Evolutionary conservation across 192 early-diverging fungal species (phyloP).

Genomic region (Coemansia asiatica): DNA sequence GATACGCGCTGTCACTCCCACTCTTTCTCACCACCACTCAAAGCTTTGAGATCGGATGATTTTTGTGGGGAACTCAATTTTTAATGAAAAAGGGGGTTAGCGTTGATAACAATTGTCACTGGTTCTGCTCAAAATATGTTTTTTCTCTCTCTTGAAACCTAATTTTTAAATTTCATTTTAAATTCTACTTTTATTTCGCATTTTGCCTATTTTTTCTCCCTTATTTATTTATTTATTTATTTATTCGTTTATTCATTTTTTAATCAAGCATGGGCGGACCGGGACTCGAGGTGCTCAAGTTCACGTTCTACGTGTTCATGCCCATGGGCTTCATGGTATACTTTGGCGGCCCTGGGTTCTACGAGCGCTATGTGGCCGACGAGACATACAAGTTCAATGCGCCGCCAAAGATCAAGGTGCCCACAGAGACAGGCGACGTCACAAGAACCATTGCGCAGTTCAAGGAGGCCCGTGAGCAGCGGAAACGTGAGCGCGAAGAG

Average conservation of each 20-base stretch:
- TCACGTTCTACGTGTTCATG: constrained; percentile 54
- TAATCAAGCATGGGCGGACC: constrained; percentile 40
- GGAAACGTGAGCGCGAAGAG: constrained; percentile 30
- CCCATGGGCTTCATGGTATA: constrained; percentile 56
- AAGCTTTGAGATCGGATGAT: background rate
- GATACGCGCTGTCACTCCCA: background rate
- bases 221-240: constrained; percentile 2
- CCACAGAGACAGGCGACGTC: constrained; percentile 34
- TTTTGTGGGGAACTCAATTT: no score
- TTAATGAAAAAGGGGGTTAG: no score
- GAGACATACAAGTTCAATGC: constrained; percentile 45
- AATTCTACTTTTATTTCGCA: background rate
- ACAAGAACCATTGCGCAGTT: constrained; percentile 14
- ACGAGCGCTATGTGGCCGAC: constrained; percentile 51
- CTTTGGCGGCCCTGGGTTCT: constrained; percentile 54
- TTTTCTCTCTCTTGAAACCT: background rate
- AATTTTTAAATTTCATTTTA: background rate
- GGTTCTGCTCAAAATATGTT: no score
- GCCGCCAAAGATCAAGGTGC: constrained; percentile 35
- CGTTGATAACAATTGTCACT: no score
- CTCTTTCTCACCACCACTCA: background rate
- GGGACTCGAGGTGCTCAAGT: constrained; percentile 50
- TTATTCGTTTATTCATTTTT: background rate
- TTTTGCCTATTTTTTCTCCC: constrained; percentile 9
- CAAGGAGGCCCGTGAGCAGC: constrained; percentile 15